Conservation (phyloP, 352 stramenopile genomes). For the Globisporangium ultimum region DNA sequence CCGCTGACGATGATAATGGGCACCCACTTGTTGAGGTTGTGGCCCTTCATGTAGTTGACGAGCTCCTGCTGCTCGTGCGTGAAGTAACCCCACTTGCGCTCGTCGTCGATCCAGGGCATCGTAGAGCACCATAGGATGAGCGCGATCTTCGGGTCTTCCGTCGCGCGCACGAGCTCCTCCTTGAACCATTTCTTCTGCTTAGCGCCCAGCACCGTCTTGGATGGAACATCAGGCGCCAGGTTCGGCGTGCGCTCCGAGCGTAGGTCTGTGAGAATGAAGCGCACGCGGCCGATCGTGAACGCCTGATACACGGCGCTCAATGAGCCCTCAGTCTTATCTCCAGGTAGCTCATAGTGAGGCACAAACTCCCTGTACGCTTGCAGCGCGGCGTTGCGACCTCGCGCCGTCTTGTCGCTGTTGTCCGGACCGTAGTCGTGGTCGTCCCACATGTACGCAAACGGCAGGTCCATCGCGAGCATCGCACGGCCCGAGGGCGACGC, state of each 20-base stretch:
- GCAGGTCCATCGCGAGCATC: constrained; percentile 82
- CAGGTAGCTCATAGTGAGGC: constrained; percentile 60
- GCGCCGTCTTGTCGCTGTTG: constrained; percentile 82
- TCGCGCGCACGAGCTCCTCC: constrained; percentile 62
- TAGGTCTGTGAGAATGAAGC: constrained; percentile 83
- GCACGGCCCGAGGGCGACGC: constrained; percentile 55
- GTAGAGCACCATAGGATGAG: constrained; percentile 86
- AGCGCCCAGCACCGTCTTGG: constrained; percentile 79
- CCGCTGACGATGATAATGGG: constrained; percentile 82
- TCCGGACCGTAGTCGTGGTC: constrained; percentile 90
- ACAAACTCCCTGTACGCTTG: constrained; percentile 81
- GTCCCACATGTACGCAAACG: constrained; percentile 89
- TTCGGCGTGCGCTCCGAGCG: constrained; percentile 75
- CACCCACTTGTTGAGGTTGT: constrained; percentile 64
- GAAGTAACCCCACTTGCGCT: constrained; percentile 88
- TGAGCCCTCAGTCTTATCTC: constrained; percentile 12
- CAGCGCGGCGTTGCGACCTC: constrained; percentile 63
- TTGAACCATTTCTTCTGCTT: constrained; percentile 89
- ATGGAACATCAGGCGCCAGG: constrained; percentile 49
- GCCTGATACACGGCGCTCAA: constrained; percentile 63
- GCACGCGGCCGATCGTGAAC: constrained; percentile 84
- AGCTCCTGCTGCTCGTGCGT: constrained; percentile 74
- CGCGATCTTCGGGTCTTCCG: constrained; percentile 40
- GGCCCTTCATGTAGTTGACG: constrained; percentile 63
- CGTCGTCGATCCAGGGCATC: constrained; percentile 86